Conservation (phyloP, 2,329 filamentous ascomycete genomes). For the Cladorrhinum sp. region DNA sequence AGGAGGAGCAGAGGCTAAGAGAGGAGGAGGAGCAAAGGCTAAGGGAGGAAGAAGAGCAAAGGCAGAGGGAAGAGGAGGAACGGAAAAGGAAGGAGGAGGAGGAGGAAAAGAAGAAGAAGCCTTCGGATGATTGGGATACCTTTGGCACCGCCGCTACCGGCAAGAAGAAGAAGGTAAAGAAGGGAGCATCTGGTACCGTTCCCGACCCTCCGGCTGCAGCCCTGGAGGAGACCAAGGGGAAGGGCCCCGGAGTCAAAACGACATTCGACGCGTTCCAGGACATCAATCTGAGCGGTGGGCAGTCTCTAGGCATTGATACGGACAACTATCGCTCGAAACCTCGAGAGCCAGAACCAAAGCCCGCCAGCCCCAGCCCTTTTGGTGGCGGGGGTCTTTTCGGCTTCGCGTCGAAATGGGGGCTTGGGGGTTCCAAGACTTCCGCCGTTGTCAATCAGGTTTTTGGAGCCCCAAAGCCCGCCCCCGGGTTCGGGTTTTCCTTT, state of each 20-base stretch:
- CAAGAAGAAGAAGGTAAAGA: slow-evolving; percentile 51
- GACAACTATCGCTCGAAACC: slow-evolving; percentile 44
- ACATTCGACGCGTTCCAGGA: slow-evolving; percentile 62
- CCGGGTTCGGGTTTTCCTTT: not conserved
- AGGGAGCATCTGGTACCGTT: slow-evolving; percentile 36
- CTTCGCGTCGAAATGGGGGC: not conserved
- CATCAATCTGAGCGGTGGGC: slow-evolving; percentile 63
- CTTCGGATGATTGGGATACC: slow-evolving; percentile 44
- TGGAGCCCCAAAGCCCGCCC: not conserved
- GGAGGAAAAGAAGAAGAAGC: slow-evolving; percentile 26
- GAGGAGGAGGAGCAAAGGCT: slow-evolving; percentile 22
- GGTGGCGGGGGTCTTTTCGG: not conserved
- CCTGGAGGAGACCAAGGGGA: slow-evolving; percentile 24
- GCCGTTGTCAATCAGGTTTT: not conserved
- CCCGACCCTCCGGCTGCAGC: slow-evolving; percentile 26
- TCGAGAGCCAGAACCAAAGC: slow-evolving; percentile 6
- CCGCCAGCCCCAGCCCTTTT: not conserved
- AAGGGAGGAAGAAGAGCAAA: slow-evolving; percentile 32
- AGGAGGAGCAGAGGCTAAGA: slow-evolving; percentile 39
- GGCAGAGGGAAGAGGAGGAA: slow-evolving; percentile 19
- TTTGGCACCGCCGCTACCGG: slow-evolving; percentile 33
- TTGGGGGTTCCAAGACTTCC: not conserved
- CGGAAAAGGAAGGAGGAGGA: slow-evolving; percentile 51
- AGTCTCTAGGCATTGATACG: slow-evolving; percentile 48
- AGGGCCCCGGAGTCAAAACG: slow-evolving; percentile 24